These are phyloP conservation scores for Fraxinus floribunda DNA, from an alignment of 305 asterid genomes.

Conservation along the genomic window DNA sequence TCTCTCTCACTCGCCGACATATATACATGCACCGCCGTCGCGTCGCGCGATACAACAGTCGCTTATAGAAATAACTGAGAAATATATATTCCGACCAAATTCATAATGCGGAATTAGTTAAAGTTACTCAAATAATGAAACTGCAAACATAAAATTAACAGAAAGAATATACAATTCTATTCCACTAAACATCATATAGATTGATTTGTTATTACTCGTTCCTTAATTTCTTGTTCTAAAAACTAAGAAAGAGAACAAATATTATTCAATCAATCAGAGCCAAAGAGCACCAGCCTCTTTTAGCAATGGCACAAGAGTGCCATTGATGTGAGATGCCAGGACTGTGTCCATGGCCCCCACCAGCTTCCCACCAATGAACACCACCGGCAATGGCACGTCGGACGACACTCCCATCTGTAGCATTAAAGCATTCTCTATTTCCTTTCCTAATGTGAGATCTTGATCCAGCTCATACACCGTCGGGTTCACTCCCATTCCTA, in stretches of 20 bases:
- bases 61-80: not conserved
- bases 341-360: slow-evolving; percentile 50
- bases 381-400: slow-evolving; percentile 36
- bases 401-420: slow-evolving; percentile 4
- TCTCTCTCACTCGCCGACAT: no score
- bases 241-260: not conserved
- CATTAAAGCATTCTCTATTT: slow-evolving; percentile 28
- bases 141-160: not conserved
- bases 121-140: no score
- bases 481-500: slow-evolving; percentile 41
- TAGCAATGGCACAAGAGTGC: slow-evolving; percentile 49
- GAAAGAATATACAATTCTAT: not conserved
- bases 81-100: not conserved
- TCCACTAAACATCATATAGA: not conserved
- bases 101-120: not conserved
- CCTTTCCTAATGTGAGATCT: slow-evolving; percentile 26
- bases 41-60: not conserved
- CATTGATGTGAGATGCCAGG: slow-evolving; percentile 46
- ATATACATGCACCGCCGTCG: not conserved
- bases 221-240: not conserved
- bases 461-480: slow-evolving; percentile 37
- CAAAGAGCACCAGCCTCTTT: slow-evolving; percentile 52
- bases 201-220: not conserved
- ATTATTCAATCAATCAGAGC: slow-evolving; percentile 24
- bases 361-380: slow-evolving; percentile 50